Evolutionary conservation across 495 filamentous ascomycete genomes (phyloP), one percentile per base, ranked within the genome.

Genomic region (Cercophora newfieldiana): DNA sequence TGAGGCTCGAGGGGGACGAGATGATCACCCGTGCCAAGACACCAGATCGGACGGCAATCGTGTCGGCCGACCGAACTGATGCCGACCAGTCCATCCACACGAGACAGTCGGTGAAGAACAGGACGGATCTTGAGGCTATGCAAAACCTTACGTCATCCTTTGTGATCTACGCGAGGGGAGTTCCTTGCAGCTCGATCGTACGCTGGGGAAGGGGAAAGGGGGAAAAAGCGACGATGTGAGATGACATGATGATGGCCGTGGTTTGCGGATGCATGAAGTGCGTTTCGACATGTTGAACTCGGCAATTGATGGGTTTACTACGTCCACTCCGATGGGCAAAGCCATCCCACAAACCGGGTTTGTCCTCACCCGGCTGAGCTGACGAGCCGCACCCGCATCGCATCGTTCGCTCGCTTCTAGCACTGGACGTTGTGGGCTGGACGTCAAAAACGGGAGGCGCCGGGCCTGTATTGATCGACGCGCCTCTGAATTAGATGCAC

Each of bases 101-200:
- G 63, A 69, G 67, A 69, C 63, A 66, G 25, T 53, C 47, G 37
- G 53, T 50, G 24, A 63, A 14, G 37, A 44, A 4, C 30, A 33
- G 4, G 30, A 33, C n/a, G 63, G 58, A 65, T 33, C 28, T 33
- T 19, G 19, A 24, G 49, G 3, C 25, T 57, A 57, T 57, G 54
- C 54, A 57, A 6, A 30, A 28, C 19, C 24, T 22, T 47, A 44
- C 50, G 14, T 48, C 10, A 29, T 58, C 25, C 30, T 54, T 61
- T 5, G n/a, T 51, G 48, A 57, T 57, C 54, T 57, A 2, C 54
- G 54, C 21, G 7, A 22, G 50, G 50, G 22, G 50, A 53, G 21
- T 53, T 53, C 21, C 50, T 22, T 53, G 50, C 50, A 53, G 50
- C 24, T n/a, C 12, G 37, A 44, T 44, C 4, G 37, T 16, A 16